Conservation (phyloP, 116 monocot genomes). For the Posidonia oceanica region DNA sequence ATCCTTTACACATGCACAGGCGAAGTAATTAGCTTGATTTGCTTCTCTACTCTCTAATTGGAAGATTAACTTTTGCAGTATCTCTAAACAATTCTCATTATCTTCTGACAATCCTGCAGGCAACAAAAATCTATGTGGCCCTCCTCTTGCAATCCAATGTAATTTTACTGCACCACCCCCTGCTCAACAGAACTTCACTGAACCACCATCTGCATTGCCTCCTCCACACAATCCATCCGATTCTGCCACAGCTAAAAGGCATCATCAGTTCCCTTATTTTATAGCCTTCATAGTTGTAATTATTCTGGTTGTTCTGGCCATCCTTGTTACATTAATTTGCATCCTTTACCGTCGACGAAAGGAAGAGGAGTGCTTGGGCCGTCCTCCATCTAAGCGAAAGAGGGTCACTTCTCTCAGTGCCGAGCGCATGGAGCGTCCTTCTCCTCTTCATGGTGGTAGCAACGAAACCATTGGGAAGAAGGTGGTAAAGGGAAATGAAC, state of each 20-base stretch:
- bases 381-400: background rate
- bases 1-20: no score
- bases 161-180: background rate
- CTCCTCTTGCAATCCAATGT: slow-evolving; percentile 25
- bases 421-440: slow-evolving; percentile 1
- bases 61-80: background rate
- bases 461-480: background rate
- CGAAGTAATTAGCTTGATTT: no score
- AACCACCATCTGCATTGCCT: background rate
- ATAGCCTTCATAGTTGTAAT: slow-evolving; percentile 6
- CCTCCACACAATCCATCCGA: background rate
- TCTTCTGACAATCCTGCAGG: slow-evolving; percentile 17
- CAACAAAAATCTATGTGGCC: slow-evolving; percentile 61
- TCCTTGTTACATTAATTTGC: slow-evolving; percentile 3
- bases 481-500: background rate
- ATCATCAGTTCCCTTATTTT: background rate
- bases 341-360: background rate
- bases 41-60: no score
- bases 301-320: slow-evolving; percentile 4
- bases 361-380: background rate
- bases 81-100: background rate
- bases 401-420: background rate
- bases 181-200: background rate
- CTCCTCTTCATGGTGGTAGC: background rate
- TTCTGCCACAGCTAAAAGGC: background rate